Conservation (phyloP, 192 early-diverging fungal species). For the Neocallimastix lanati region DNA sequence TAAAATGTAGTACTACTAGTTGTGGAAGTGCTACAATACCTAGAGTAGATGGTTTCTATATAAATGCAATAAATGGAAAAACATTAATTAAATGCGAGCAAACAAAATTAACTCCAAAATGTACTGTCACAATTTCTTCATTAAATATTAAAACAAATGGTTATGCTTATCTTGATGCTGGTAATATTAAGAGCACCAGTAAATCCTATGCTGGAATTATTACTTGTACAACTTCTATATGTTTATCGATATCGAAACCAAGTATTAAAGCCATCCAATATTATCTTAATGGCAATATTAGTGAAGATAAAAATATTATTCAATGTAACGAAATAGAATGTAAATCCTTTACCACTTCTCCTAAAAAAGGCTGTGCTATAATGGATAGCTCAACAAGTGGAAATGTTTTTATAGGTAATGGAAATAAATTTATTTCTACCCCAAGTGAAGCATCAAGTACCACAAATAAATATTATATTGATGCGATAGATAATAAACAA, state of each 20-base stretch:
- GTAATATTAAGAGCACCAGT: neutral
- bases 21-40: neutral
- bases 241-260: neutral
- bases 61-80: neutral
- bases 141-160: neutral
- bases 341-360: neutral
- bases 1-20: neutral
- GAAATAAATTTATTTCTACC: neutral
- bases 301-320: neutral
- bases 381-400: neutral
- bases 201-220: neutral
- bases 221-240: neutral
- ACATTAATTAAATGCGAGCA: neutral
- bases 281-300: neutral
- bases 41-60: neutral
- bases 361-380: neutral
- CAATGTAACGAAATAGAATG: neutral
- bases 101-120: neutral
- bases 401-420: neutral
- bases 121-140: neutral
- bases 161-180: neutral
- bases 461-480: neutral
- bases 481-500: neutral
- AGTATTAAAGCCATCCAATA: neutral
- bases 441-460: neutral